Evolutionary conservation across 2,329 filamentous ascomycete species (phyloP).

Genomic region (Pleomassaria siparia): DNA sequence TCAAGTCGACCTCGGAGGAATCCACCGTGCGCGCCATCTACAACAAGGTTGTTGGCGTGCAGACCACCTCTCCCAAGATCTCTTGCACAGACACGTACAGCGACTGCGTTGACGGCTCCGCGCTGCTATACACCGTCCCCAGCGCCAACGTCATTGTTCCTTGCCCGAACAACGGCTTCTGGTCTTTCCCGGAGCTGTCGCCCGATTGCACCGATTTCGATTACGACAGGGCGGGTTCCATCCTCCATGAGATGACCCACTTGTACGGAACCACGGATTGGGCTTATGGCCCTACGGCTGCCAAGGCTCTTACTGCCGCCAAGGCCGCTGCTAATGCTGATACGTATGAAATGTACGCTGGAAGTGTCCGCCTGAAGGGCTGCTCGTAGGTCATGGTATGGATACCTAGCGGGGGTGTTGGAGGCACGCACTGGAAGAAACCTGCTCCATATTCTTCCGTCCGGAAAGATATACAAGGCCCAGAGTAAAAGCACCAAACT

Average conservation of each 20-base stretch:
- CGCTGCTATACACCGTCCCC: not conserved
- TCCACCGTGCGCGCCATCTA: not conserved
- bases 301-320: not conserved
- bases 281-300: not conserved
- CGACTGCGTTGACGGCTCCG: not conserved
- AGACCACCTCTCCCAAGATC: slow-evolving; percentile 1
- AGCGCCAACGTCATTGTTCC: slow-evolving; percentile 1
- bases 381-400: no score
- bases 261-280: not conserved
- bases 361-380: not conserved
- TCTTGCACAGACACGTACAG: slow-evolving; percentile 1
- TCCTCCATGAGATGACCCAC: not conserved
- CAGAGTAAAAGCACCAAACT: no score
- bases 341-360: slow-evolving; percentile 1
- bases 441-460: no score
- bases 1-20: not conserved
- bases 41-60: not conserved
- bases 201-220: not conserved
- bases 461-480: no score
- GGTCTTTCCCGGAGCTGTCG: not conserved
- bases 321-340: not conserved
- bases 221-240: not conserved
- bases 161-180: not conserved
- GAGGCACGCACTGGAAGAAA: no score
- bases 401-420: no score